These are phyloP conservation scores for Chlorociboria aeruginascens DNA, from an alignment of 495 filamentous ascomycete genomes.

Conservation along the genomic window DNA sequence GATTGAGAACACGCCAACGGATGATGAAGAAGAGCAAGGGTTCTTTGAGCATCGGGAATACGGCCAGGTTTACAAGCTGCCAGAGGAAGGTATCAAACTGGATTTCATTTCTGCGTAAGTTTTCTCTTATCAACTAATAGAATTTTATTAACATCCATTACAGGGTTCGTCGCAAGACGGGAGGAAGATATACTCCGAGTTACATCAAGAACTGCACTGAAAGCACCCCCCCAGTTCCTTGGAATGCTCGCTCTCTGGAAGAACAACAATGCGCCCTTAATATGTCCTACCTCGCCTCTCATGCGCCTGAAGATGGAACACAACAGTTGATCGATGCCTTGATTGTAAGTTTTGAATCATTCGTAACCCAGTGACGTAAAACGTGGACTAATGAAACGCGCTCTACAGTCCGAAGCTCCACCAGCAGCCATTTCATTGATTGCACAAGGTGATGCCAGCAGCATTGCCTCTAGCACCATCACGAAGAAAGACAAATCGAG, in stretches of 20 bases:
- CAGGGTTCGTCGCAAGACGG: neutral
- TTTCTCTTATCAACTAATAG: conserved; percentile 13
- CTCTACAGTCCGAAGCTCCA: conserved; percentile 22
- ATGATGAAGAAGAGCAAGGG: conserved; percentile 40
- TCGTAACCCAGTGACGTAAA: conserved; percentile 9
- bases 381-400: conserved; percentile 15
- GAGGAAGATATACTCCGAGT: neutral
- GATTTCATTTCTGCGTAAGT: conserved; percentile 55
- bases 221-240: neutral
- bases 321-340: conserved; percentile 29
- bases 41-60: conserved; percentile 38
- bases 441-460: conserved; percentile 4
- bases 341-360: conserved; percentile 25
- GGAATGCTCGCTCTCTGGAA: conserved; percentile 15
- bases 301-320: conserved; percentile 5
- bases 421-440: conserved; percentile 14
- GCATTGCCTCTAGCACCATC: conserved; percentile 7
- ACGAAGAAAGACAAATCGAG: conserved; percentile 21
- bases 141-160: conserved; percentile 1
- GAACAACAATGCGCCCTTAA: conserved; percentile 45
- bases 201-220: conserved; percentile 12
- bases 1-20: conserved; percentile 48
- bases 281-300: conserved; percentile 33
- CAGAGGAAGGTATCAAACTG: conserved; percentile 61
- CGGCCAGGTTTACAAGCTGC: conserved; percentile 53